Evolutionary conservation across 2,329 filamentous ascomycete species (phyloP).

Genomic region (Coniella vitis): DNA sequence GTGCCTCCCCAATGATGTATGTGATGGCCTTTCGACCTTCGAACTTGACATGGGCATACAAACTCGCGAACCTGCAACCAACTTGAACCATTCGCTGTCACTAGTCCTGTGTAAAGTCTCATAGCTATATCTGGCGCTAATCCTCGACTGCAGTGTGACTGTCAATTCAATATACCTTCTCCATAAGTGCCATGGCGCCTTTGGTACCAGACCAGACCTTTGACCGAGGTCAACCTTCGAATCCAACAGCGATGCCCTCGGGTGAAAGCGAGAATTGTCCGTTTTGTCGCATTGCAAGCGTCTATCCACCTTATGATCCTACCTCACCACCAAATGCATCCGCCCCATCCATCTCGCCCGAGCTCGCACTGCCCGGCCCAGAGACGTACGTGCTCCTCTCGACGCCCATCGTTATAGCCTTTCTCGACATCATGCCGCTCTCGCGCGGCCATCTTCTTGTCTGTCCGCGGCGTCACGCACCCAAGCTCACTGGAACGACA

Average conservation of each 20-base stretch:
- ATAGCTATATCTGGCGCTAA: too few species aligned
- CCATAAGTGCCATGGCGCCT: slow-evolving; percentile 7
- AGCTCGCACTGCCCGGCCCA: slow-evolving; percentile 31
- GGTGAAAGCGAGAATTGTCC: slow-evolving; percentile 38
- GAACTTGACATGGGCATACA: too few species aligned
- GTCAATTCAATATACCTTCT: too few species aligned
- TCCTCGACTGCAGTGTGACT: too few species aligned
- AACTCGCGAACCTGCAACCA: too few species aligned
- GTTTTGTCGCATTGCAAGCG: slow-evolving; percentile 53
- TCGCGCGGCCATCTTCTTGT: slow-evolving; percentile 77
- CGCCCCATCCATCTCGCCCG: slow-evolving; percentile 27
- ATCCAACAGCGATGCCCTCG: not conserved
- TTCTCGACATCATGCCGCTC: slow-evolving; percentile 89
- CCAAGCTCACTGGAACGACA: slow-evolving; percentile 68
- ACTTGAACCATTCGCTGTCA: too few species aligned
- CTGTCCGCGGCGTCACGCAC: slow-evolving; percentile 68
- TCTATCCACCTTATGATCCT: slow-evolving; percentile 43
- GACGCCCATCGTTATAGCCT: slow-evolving; percentile 71
- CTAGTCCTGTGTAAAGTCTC: too few species aligned
- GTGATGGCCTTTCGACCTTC: not conserved
- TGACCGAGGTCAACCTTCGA: slow-evolving; percentile 5
- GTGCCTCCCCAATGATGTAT: not conserved
- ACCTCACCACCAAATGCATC: slow-evolving; percentile 33
- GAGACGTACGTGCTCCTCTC: slow-evolving; percentile 65
- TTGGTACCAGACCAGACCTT: slow-evolving; percentile 9